Evolutionary conservation across 208 protist species (phyloP).

Genomic region (Kentomonas sorsogonicus): DNA sequence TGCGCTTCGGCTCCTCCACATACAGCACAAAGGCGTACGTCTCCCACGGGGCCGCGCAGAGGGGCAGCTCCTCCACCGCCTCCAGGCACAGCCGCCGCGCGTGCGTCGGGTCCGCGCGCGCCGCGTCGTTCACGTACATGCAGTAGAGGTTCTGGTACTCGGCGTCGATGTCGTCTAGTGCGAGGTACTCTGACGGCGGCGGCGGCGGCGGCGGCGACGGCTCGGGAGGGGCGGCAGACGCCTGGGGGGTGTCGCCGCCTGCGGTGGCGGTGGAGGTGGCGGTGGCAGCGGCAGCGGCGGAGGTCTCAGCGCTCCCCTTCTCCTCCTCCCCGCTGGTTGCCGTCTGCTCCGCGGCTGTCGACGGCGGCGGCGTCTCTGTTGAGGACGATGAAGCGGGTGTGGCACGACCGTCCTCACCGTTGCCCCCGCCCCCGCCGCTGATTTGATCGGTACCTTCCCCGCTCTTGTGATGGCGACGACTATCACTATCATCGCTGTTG

Average conservation of each 20-base stretch:
- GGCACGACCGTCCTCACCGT: too few relatives aligned
- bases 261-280: too few relatives aligned
- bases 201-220: background rate
- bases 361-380: too few relatives aligned
- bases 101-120: conserved; percentile 26
- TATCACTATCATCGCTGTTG: background rate
- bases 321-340: too few relatives aligned
- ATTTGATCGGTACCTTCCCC: too few relatives aligned
- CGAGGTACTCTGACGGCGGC: conserved; percentile 14
- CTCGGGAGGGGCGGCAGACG: background rate
- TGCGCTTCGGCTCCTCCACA: conserved; percentile 43
- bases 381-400: too few relatives aligned
- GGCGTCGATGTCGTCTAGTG: conserved; percentile 43
- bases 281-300: too few relatives aligned
- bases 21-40: conserved; percentile 59
- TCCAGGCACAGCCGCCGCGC: conserved; percentile 54
- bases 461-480: background rate
- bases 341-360: too few relatives aligned
- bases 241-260: too few relatives aligned
- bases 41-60: conserved; percentile 51
- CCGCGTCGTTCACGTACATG: conserved; percentile 59
- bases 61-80: conserved; percentile 66
- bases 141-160: conserved; percentile 52
- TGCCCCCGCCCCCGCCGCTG: too few relatives aligned
- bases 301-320: too few relatives aligned